Conservation (phyloP, 2,329 filamentous ascomycete genomes). For the Fusarium sp. region DNA sequence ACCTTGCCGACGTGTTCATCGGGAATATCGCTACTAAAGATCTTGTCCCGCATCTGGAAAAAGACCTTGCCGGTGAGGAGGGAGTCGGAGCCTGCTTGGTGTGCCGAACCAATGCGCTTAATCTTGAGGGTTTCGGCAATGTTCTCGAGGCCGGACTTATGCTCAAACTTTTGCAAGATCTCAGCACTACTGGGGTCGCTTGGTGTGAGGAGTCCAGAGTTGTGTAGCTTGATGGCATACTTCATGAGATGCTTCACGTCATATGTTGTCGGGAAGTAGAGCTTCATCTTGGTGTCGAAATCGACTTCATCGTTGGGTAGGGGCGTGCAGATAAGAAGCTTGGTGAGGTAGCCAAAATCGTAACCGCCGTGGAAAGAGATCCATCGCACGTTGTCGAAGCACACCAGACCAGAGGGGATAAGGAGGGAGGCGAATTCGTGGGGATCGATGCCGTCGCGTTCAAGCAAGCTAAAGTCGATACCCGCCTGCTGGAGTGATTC, state of each 20-base stretch:
- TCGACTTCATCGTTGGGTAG: constrained; percentile 90
- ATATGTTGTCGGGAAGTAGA: constrained; percentile 93
- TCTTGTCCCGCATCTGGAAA: constrained; percentile 89
- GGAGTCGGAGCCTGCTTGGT: constrained; percentile 94
- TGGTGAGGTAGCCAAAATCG: constrained; percentile 97
- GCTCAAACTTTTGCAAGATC: constrained; percentile 85
- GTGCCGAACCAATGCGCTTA: constrained; percentile 86
- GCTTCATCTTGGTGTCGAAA: constrained; percentile 88
- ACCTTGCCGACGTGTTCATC: constrained; percentile 89
- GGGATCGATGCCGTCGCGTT: constrained; percentile 90
- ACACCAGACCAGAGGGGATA: constrained; percentile 91
- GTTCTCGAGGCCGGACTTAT: constrained; percentile 92
- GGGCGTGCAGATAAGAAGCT: constrained; percentile 85
- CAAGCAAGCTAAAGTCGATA: constrained; percentile 88
- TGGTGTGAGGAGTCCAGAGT: constrained; percentile 71
- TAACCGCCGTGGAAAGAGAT: constrained; percentile 98
- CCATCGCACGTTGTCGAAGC: constrained; percentile 91
- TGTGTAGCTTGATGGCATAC: constrained; percentile 79
- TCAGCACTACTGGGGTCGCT: constrained; percentile 74
- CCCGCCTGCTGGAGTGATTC: constrained; percentile 90
- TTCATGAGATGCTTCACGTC: constrained; percentile 99
- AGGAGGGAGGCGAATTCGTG: constrained; percentile 89
- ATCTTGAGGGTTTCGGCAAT: constrained; percentile 94
- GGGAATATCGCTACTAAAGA: constrained; percentile 85
- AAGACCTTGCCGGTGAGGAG: constrained; percentile 94